These are phyloP conservation scores for Penicillium argentinense DNA, from an alignment of 495 filamentous ascomycete genomes.

Conservation along the genomic window DNA sequence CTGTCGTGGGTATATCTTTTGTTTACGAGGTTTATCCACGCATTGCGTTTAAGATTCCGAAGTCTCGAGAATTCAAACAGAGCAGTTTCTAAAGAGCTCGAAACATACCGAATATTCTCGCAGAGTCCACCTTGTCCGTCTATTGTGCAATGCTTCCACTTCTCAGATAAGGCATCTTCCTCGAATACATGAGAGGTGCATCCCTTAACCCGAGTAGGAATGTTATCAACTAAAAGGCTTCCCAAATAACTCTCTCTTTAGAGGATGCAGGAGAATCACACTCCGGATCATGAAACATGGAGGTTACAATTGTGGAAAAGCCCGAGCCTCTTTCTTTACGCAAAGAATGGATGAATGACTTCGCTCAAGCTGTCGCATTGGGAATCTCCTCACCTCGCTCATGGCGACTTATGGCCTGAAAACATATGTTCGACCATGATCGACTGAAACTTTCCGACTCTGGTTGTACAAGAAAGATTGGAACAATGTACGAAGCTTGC, in stretches of 20 bases:
- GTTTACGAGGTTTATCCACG: constrained; percentile 40
- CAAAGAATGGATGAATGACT: constrained; percentile 40
- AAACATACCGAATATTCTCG: constrained; percentile 32
- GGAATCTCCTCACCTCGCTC: constrained; percentile 39
- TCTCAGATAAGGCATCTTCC: constrained; percentile 35
- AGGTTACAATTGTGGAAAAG: constrained; percentile 31
- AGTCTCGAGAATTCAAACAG: constrained; percentile 33
- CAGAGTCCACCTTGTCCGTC: constrained; percentile 32
- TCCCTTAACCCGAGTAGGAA: constrained; percentile 1
- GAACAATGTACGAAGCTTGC: constrained; percentile 29
- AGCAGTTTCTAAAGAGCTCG: constrained; percentile 34
- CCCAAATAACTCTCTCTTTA: constrained; percentile 9
- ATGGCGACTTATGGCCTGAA: constrained; percentile 35
- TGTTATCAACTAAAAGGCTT: too few species aligned
- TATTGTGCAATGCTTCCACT: constrained; percentile 32
- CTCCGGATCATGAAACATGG: constrained; percentile 16
- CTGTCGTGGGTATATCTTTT: constrained; percentile 33
- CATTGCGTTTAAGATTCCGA: constrained; percentile 40
- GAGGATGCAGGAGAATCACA: constrained; percentile 14
- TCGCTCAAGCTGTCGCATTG: constrained; percentile 40
- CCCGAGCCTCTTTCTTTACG: constrained; percentile 32
- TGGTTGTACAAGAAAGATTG: constrained; percentile 30
- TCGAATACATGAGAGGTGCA: constrained; percentile 40
- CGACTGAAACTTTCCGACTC: constrained; percentile 32
- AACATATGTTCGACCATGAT: constrained; percentile 31